These are phyloP conservation scores for Roridomyces roridus DNA, from an alignment of 768 basidiomycete genomes.

Conservation along the genomic window DNA sequence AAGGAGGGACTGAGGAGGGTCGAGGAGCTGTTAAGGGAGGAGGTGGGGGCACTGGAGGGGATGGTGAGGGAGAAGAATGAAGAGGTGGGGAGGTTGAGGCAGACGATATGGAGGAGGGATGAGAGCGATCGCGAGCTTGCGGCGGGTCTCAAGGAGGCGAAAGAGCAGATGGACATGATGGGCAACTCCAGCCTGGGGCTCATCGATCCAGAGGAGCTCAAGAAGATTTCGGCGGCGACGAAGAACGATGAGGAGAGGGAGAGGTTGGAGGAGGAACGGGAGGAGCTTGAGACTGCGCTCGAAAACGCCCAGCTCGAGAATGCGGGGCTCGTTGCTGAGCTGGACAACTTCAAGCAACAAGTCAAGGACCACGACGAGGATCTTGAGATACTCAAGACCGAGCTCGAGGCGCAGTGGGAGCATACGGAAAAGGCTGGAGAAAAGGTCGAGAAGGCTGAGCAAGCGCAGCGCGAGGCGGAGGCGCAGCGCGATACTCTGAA, in stretches of 20 bases:
- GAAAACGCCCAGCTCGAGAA: slow-evolving; percentile 53
- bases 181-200: slow-evolving; percentile 50
- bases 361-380: slow-evolving; percentile 52
- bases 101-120: slow-evolving; percentile 52
- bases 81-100: slow-evolving; percentile 51
- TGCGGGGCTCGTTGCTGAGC: slow-evolving; percentile 46
- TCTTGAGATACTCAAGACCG: slow-evolving; percentile 55
- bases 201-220: slow-evolving; percentile 51
- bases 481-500: slow-evolving; percentile 47
- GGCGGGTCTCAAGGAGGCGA: slow-evolving; percentile 57
- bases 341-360: slow-evolving; percentile 47
- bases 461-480: slow-evolving; percentile 42
- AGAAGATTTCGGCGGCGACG: slow-evolving; percentile 45
- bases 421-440: slow-evolving; percentile 64
- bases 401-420: slow-evolving; percentile 77
- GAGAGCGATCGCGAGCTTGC: slow-evolving; percentile 60
- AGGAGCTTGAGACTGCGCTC: slow-evolving; percentile 47
- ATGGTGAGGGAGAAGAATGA: slow-evolving; percentile 51
- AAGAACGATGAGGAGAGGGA: slow-evolving; percentile 47
- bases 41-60: slow-evolving; percentile 57
- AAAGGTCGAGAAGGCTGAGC: slow-evolving; percentile 46
- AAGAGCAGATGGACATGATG: slow-evolving; percentile 67
- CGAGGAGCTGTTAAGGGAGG: slow-evolving; percentile 48
- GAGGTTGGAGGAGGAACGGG: slow-evolving; percentile 58
- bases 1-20: slow-evolving; percentile 52